Percentiles rank a stretch among this genome's conserved stretches.
Evolutionary conservation across 805 yeast genomes (phyloP).

Genomic region (Nakazawaea ambrosiae): DNA sequence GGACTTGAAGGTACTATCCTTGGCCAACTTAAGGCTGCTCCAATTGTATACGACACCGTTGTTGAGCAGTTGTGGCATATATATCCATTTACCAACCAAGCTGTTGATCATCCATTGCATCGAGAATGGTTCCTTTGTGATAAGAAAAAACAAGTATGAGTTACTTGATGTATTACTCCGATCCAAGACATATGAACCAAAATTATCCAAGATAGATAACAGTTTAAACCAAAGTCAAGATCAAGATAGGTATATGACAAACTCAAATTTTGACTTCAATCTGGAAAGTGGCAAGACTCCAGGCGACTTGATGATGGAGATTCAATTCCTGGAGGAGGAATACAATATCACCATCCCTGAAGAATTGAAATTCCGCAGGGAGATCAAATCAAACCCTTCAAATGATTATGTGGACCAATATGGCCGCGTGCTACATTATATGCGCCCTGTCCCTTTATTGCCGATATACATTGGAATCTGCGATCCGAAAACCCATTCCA

Average conservation of each 20-base stretch:
- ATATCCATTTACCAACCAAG: conserved; percentile 6
- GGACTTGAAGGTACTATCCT: neutral
- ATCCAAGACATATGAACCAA: too few relatives aligned
- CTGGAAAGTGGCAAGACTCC: too few relatives aligned
- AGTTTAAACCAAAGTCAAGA: too few relatives aligned
- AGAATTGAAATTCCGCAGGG: neutral
- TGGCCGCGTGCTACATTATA: neutral
- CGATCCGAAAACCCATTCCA: neutral
- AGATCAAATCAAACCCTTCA: neutral
- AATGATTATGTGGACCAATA: neutral
- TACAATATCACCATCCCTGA: conserved; percentile 3
- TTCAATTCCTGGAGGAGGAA: conserved; percentile 4
- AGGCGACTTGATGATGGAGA: neutral
- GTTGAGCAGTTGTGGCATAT: conserved; percentile 4
- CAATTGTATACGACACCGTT: conserved; percentile 7
- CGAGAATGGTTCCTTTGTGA: conserved; percentile 9
- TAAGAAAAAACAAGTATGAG: conserved; percentile 6
- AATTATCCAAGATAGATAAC: too few relatives aligned
- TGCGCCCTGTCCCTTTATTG: conserved; percentile 2
- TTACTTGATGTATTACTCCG: conserved; percentile 3
- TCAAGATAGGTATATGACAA: too few relatives aligned
- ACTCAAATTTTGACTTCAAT: too few relatives aligned
- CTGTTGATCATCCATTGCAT: conserved; percentile 4
- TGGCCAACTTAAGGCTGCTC: neutral
- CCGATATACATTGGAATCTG: conserved; percentile 7